These are phyloP conservation scores for Ilyonectria destructans DNA, from an alignment of 2,329 filamentous ascomycete genomes.

Conservation along the genomic window DNA sequence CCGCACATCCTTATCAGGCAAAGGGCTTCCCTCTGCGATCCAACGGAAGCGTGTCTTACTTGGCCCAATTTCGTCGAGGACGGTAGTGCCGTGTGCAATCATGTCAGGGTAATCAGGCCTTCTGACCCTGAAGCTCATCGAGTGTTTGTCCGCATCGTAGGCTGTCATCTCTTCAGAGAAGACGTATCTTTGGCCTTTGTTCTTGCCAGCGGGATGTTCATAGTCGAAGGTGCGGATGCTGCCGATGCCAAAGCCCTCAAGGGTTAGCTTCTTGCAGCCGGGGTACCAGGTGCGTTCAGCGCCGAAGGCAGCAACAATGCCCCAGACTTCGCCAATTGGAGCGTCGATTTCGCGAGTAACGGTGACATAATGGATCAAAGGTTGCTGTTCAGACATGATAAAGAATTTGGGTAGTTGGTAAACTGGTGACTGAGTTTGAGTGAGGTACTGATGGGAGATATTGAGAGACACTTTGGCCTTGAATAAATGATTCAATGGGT, in stretches of 20 bases:
- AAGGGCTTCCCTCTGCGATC: background rate
- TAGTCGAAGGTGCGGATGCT: conserved; percentile 20
- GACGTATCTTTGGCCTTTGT: conserved; percentile 11
- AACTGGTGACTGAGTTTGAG: too few relatives aligned
- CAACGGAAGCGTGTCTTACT: conserved; percentile 18
- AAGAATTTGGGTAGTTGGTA: background rate
- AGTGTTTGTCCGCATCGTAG: conserved; percentile 7
- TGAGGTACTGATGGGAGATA: too few relatives aligned
- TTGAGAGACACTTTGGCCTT: too few relatives aligned
- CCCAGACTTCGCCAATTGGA: conserved; percentile 17
- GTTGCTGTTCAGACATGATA: too few relatives aligned
- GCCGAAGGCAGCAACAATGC: conserved; percentile 12
- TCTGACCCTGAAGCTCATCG: conserved; percentile 16
- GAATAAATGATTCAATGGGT: too few relatives aligned
- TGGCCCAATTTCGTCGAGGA: conserved; percentile 1
- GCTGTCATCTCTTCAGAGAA: conserved; percentile 19
- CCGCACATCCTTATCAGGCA: conserved; percentile 1
- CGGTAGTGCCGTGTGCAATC: conserved; percentile 18
- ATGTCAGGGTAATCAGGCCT: conserved; percentile 22
- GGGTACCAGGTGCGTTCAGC: conserved; percentile 12
- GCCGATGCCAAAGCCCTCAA: conserved; percentile 11
- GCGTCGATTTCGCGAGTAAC: conserved; percentile 21
- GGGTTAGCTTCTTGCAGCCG: background rate
- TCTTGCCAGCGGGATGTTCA: conserved; percentile 15
- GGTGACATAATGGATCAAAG: background rate